Conservation (phyloP, 2,329 filamentous ascomycete genomes). For the Trichoderma gracile region DNA sequence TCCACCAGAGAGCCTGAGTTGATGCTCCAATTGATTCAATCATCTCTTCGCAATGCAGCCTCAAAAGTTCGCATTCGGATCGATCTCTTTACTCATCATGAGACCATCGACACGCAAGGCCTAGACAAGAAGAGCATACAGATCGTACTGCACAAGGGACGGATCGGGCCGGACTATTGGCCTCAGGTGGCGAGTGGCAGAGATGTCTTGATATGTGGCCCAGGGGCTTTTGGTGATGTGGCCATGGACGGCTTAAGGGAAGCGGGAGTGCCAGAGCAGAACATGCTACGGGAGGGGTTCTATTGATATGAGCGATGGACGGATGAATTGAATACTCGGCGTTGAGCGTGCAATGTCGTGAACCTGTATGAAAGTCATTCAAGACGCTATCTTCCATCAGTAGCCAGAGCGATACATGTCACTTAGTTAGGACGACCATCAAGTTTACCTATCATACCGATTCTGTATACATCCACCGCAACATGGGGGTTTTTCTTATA, state of each 20-base stretch:
- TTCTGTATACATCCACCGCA: no score
- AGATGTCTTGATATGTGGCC: slow-evolving; percentile 23
- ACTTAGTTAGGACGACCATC: no score
- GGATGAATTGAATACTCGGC: no score
- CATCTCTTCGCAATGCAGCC: background rate
- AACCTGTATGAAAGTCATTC: no score
- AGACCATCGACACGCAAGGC: slow-evolving; percentile 7
- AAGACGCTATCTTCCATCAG: no score
- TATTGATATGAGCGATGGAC: background rate
- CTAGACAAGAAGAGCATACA: slow-evolving; percentile 2
- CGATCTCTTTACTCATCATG: slow-evolving; percentile 14
- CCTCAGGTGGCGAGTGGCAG: slow-evolving; percentile 2
- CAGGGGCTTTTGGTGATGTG: slow-evolving; percentile 19
- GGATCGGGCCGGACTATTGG: slow-evolving; percentile 5
- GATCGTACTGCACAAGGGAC: slow-evolving; percentile 9
- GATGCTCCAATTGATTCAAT: slow-evolving; percentile 20
- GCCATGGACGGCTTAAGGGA: slow-evolving; percentile 19
- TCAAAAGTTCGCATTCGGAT: slow-evolving; percentile 11
- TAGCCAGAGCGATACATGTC: no score
- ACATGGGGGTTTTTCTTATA: no score
- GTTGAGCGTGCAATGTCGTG: no score
- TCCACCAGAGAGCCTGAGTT: slow-evolving; percentile 22
- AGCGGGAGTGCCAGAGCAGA: slow-evolving; percentile 9
- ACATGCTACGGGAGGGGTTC: slow-evolving; percentile 16
- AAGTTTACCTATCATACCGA: no score